A percentile compares a stretch with the other conserved stretches of the same genome.
Conservation (phyloP, 306 rosid genomes). For the Macrotyloma uniflorum region DNA sequence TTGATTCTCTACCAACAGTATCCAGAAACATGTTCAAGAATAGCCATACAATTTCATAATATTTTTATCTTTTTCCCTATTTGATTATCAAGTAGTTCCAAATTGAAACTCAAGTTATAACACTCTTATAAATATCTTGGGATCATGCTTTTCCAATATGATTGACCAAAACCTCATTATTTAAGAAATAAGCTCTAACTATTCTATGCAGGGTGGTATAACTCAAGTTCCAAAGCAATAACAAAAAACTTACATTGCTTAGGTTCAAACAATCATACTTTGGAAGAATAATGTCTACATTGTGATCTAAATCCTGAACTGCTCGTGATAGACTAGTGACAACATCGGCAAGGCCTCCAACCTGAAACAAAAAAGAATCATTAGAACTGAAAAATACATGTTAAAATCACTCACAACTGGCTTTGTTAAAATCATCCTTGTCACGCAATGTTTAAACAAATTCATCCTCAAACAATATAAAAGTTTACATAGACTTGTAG, state of each 20-base stretch:
- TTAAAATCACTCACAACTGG: not conserved
- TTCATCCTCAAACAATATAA: not conserved
- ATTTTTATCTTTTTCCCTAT: not conserved
- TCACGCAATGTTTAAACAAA: no score
- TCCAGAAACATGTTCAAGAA: conserved; percentile 3
- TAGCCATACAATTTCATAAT: conserved; percentile 15
- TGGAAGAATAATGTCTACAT: conserved; percentile 77
- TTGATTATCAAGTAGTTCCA: conserved; percentile 2
- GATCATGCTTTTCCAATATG: not conserved
- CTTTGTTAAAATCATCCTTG: no score
- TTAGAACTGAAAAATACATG: not conserved
- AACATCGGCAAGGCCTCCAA: conserved; percentile 97
- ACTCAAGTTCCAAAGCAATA: conserved; percentile 30
- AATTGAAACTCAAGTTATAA: not conserved
- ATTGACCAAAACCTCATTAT: not conserved
- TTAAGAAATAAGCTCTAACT: not conserved
- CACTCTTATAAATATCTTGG: conserved; percentile 6
- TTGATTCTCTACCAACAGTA: not conserved
- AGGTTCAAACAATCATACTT: conserved; percentile 81
- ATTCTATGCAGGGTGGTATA: not conserved
- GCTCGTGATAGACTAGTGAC: conserved; percentile 89
- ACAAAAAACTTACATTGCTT: conserved; percentile 69
- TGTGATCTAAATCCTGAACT: conserved; percentile 79
- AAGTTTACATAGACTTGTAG: not conserved
- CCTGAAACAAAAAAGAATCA: conserved; percentile 50